These are phyloP conservation scores for Byssochlamys sp. DNA, from an alignment of 2,329 filamentous ascomycete species.

Conservation along the genomic window DNA sequence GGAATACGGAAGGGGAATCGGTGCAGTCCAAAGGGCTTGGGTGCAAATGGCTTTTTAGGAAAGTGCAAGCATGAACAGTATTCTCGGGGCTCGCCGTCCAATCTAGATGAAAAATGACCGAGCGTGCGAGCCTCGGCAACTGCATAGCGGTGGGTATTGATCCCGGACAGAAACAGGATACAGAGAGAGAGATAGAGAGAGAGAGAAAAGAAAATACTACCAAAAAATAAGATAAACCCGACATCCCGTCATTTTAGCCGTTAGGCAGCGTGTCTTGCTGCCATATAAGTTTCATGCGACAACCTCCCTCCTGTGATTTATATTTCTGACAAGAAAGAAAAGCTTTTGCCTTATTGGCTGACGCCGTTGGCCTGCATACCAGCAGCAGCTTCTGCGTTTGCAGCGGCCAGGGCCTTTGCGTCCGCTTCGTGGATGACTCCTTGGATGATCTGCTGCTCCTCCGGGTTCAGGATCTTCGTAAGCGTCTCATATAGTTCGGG, in stretches of 20 bases:
- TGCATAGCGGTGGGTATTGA: neutral
- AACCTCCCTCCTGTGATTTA: neutral
- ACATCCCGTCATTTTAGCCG: neutral
- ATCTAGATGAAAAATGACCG: neutral
- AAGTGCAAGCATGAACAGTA: neutral
- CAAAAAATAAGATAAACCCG: neutral
- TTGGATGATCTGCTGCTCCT: constrained; percentile 75
- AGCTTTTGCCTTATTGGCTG: constrained; percentile 17
- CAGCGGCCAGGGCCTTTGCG: constrained; percentile 39
- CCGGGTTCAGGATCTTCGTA: constrained; percentile 64
- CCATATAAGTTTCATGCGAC: neutral
- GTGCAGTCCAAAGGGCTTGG: neutral
- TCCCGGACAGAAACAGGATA: neutral
- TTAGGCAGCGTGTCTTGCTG: neutral
- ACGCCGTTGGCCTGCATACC: constrained; percentile 25
- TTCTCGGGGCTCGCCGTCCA: neutral
- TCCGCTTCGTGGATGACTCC: constrained; percentile 65
- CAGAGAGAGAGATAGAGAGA: neutral
- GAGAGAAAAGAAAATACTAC: neutral
- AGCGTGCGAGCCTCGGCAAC: neutral
- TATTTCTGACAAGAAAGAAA: neutral
- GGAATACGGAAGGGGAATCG: neutral
- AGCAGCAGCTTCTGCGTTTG: constrained; percentile 28
- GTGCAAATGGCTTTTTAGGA: neutral
- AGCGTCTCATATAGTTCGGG: constrained; percentile 77